These are phyloP conservation scores for Fusarium phyllophilum DNA, from an alignment of 2,329 filamentous ascomycete species.

Conservation along the genomic window DNA sequence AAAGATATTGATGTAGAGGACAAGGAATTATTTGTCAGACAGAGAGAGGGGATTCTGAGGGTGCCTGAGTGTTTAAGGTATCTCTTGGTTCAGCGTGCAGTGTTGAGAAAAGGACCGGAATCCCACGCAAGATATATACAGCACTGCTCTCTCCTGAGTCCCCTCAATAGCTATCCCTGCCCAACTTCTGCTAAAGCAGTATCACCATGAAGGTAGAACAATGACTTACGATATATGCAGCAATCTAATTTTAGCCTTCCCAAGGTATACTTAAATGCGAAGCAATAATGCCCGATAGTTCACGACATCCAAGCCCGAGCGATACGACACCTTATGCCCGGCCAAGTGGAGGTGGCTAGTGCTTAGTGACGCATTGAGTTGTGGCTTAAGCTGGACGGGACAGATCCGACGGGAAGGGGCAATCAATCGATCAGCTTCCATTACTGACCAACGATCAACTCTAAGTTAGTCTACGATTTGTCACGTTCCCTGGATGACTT, in stretches of 20 bases:
- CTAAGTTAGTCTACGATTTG: conserved; percentile 6
- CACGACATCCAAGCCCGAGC: not conserved
- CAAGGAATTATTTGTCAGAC: not conserved
- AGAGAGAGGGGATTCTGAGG: fast-evolving
- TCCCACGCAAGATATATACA: not conserved
- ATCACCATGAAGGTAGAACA: not conserved
- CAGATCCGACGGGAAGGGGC: conserved; percentile 1
- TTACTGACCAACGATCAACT: conserved; percentile 33
- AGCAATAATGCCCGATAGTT: not conserved
- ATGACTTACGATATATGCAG: not conserved
- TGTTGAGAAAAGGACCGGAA: not conserved
- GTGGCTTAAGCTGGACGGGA: conserved; percentile 39
- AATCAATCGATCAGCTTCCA: conserved; percentile 46
- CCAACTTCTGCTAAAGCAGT: not conserved
- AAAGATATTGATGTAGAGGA: not conserved
- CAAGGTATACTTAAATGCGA: not conserved
- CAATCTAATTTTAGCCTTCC: not conserved
- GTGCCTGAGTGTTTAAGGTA: not conserved
- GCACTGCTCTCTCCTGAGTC: not conserved
- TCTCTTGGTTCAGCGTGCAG: not conserved
- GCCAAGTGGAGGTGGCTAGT: conserved; percentile 40
- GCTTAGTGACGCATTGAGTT: conserved; percentile 36
- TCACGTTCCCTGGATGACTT: conserved; percentile 9
- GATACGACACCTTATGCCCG: not conserved
- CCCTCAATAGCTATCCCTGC: not conserved